A percentile compares a stretch with the other conserved stretches of the same genome.
These are phyloP conservation scores for Talaromyces marneffei DNA, from an alignment of 2,329 filamentous ascomycete species.

Conservation along the genomic window DNA sequence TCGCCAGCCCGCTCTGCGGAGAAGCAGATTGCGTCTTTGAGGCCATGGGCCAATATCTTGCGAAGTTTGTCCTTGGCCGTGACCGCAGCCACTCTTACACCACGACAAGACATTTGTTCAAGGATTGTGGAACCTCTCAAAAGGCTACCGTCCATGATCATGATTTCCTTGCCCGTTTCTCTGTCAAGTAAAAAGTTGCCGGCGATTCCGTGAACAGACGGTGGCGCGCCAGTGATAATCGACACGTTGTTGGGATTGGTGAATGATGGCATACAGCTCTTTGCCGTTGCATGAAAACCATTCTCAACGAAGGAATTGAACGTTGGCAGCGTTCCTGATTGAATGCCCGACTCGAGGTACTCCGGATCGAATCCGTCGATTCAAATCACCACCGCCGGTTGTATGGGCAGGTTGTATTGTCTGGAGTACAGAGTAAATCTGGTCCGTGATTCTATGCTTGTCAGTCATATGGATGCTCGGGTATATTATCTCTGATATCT, in stretches of 20 bases:
- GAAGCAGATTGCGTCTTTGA: slow-evolving; percentile 35
- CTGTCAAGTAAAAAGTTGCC: slow-evolving; percentile 43
- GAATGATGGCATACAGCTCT: slow-evolving; percentile 41
- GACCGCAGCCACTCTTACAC: slow-evolving; percentile 39
- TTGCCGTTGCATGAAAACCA: slow-evolving; percentile 38
- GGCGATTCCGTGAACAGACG: slow-evolving; percentile 38
- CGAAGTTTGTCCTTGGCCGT: slow-evolving; percentile 44
- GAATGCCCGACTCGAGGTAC: slow-evolving; percentile 34
- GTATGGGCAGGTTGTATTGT: slow-evolving; percentile 28
- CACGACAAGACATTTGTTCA: slow-evolving; percentile 34
- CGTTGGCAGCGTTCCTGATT: slow-evolving; percentile 32
- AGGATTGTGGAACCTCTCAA: slow-evolving; percentile 40
- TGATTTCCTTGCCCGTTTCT: slow-evolving; percentile 35
- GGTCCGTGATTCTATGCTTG: background rate
- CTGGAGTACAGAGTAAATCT: slow-evolving; percentile 23
- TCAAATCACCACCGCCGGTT: slow-evolving; percentile 39
- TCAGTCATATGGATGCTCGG: background rate
- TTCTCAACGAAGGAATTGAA: slow-evolving; percentile 26
- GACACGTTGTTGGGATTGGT: slow-evolving; percentile 45
- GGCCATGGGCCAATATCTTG: slow-evolving; percentile 36
- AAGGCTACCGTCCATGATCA: slow-evolving; percentile 39
- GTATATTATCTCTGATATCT: background rate
- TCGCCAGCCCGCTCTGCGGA: slow-evolving; percentile 31
- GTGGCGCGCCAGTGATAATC: slow-evolving; percentile 41
- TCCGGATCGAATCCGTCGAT: slow-evolving; percentile 43